Conservation (phyloP, 495 filamentous ascomycete species). For the Trichoderma virens region DNA sequence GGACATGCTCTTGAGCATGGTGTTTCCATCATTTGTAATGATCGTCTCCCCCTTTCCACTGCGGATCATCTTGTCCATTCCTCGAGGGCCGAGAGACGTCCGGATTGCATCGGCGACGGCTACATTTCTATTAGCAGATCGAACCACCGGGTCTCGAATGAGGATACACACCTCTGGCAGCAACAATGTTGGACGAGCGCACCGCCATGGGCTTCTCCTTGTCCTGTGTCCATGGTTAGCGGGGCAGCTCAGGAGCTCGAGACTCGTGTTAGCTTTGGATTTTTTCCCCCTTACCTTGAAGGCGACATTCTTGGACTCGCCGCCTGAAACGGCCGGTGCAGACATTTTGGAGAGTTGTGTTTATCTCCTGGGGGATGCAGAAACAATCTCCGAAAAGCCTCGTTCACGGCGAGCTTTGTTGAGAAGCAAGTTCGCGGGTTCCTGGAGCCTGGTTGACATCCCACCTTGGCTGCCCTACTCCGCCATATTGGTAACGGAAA, state of each 20-base stretch:
- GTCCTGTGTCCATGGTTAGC: slow-evolving; percentile 57
- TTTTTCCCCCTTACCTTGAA: slow-evolving; percentile 67
- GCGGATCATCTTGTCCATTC: slow-evolving; percentile 99
- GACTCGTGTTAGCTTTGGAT: slow-evolving; percentile 11
- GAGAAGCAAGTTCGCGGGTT: slow-evolving; percentile 6
- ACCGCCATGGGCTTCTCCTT: slow-evolving; percentile 99
- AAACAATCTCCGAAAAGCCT: slow-evolving; percentile 10
- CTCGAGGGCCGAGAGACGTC: slow-evolving; percentile 54
- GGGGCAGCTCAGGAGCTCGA: slow-evolving; percentile 10
- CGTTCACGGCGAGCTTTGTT: slow-evolving; percentile 3
- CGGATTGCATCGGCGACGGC: slow-evolving; percentile 96
- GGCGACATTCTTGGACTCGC: slow-evolving; percentile 56
- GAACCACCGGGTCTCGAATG: neutral
- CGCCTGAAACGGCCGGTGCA: slow-evolving; percentile 45
- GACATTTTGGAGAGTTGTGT: slow-evolving; percentile 51
- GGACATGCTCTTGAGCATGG: slow-evolving; percentile 96
- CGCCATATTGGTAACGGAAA: slow-evolving; percentile 13
- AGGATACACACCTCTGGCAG: slow-evolving; percentile 65
- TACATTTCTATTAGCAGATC: slow-evolving; percentile 22
- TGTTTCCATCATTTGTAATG: slow-evolving; percentile 98
- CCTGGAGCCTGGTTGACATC: slow-evolving; percentile 11
- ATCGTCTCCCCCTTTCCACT: slow-evolving; percentile 93
- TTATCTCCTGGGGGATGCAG: slow-evolving; percentile 11
- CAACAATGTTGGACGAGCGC: slow-evolving; percentile 89
- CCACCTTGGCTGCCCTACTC: slow-evolving; percentile 15